Percentiles rank a stretch among this genome's conserved stretches.
These are phyloP conservation scores for Phanerodontia chrysosporium DNA, from an alignment of 768 basidiomycete genomes.

Conservation along the genomic window DNA sequence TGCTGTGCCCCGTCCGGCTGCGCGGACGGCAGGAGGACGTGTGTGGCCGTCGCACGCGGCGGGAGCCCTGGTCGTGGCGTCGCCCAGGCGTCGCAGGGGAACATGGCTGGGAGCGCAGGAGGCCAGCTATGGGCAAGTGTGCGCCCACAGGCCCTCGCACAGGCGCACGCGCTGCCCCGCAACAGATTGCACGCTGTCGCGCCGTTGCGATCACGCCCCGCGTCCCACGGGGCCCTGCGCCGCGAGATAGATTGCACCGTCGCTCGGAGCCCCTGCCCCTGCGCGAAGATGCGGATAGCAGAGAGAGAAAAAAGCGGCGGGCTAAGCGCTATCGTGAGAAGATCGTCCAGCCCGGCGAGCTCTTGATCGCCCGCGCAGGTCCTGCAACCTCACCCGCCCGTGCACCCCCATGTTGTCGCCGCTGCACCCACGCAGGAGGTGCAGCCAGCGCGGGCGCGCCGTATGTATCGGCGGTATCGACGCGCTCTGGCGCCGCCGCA, in stretches of 20 bases:
- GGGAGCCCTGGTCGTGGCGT: too few relatives aligned
- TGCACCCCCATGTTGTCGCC: too few relatives aligned
- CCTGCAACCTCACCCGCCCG: background rate
- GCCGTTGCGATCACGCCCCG: background rate
- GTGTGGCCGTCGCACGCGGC: background rate
- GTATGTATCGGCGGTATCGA: too few relatives aligned
- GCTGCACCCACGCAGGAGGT: background rate
- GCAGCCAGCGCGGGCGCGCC: too few relatives aligned
- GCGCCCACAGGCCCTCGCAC: background rate
- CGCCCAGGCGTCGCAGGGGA: too few relatives aligned
- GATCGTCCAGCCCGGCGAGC: background rate
- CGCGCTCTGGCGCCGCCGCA: too few relatives aligned
- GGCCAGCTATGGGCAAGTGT: background rate
- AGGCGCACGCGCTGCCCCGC: background rate
- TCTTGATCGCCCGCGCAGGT: background rate
- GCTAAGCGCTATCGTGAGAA: conserved; percentile 2
- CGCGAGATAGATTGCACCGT: background rate
- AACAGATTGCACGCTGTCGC: background rate
- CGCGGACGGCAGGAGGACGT: background rate
- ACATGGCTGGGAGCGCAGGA: background rate
- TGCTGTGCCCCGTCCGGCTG: background rate
- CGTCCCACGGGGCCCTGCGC: background rate
- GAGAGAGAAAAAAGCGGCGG: background rate
- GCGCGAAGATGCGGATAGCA: background rate
- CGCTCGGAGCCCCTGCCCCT: too few relatives aligned